Base-by-base conservation (phyloP, 2,329 filamentous ascomycete species). In the Dactylellina haptotyla region DNA sequence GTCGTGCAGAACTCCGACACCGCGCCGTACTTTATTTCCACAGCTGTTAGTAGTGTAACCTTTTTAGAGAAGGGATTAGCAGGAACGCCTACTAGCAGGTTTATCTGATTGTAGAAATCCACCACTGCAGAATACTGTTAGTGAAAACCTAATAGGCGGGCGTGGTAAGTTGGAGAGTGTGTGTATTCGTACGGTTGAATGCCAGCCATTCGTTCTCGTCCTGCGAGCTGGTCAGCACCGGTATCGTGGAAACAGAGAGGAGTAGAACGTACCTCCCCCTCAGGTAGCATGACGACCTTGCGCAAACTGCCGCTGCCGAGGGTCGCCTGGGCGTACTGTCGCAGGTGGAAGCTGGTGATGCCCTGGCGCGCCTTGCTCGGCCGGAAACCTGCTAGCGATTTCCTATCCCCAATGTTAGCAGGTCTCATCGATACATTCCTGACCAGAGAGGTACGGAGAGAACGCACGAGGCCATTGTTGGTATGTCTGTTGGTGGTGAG, bases 31-130 rank as follows among this genome's bases (percentile, higher is more conserved):
- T 77, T 58, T 34, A 25, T 12, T 25, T 16, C 1, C 14, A 20
- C 41, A 32, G 9, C 8, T 48, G 34, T 20, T 28, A 10, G 18
- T 23, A 32, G 20, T n/a, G 3, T 41, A 20, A 20, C 25, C 25
- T 14, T 12, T 16, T 34, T 20, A 30, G 14, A 23, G 14, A 28
- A 3, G 37, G 16, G n/a, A 37, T 57, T 18, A 10, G 48, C 5
- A 57, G 53, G 16, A 10, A 16, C 4, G 14, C 62, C n/a, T 72
- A 75, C 76, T 71, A 99, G 89, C 34, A 99, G 87, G 83, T 99
- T 99, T 85, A 99, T 96, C 83, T 99, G 95, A 84, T 99, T 99
- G 87, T 99, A 99, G 83, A 99, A 99, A 83, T 99, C 95, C 84
- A 99, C 95, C 84, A 99, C 93, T 97, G 77, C 59, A 43, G 37